Evolutionary conservation across 176 grass and related monocot species (phyloP).

Genomic region (Rhipidocladum racemiflorum): DNA sequence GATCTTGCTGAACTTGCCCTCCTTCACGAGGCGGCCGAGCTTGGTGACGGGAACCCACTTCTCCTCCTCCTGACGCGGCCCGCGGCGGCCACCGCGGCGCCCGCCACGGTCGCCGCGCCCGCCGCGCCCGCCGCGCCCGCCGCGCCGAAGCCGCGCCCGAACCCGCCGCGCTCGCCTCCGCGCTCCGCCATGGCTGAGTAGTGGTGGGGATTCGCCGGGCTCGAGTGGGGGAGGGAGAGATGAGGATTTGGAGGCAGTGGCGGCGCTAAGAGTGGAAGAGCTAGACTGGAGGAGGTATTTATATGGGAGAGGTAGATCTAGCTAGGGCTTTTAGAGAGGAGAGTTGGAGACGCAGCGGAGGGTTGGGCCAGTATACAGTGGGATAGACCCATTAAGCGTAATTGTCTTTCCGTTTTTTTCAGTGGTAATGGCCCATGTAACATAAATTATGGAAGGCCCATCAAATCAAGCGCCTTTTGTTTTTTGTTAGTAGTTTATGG

Average conservation of each 20-base stretch:
- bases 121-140: conserved; percentile 31
- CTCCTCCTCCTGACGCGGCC: conserved; percentile 64
- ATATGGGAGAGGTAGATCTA: conserved; percentile 21
- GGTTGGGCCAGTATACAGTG: too few relatives aligned
- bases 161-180: conserved; percentile 47
- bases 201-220: neutral
- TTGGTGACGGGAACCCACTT: conserved; percentile 93
- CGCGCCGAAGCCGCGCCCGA: conserved; percentile 55
- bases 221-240: neutral
- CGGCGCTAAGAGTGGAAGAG: conserved; percentile 7
- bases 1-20: conserved; percentile 37
- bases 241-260: conserved; percentile 20
- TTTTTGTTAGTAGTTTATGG: neutral
- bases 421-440: too few relatives aligned
- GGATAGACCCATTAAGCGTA: neutral
- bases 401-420: neutral
- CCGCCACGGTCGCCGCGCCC: conserved; percentile 34
- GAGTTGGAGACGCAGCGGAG: neutral
- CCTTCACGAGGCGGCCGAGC: conserved; percentile 85
- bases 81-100: conserved; percentile 43
- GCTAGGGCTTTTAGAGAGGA: conserved; percentile 26
- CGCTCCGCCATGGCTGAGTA: conserved; percentile 49
- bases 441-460: too few relatives aligned
- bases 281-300: neutral
- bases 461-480: too few relatives aligned